Evolutionary conservation across 139 green algal species (phyloP), one percentile per base, ranked within the genome.

Genomic region (Gonium pectorale): DNA sequence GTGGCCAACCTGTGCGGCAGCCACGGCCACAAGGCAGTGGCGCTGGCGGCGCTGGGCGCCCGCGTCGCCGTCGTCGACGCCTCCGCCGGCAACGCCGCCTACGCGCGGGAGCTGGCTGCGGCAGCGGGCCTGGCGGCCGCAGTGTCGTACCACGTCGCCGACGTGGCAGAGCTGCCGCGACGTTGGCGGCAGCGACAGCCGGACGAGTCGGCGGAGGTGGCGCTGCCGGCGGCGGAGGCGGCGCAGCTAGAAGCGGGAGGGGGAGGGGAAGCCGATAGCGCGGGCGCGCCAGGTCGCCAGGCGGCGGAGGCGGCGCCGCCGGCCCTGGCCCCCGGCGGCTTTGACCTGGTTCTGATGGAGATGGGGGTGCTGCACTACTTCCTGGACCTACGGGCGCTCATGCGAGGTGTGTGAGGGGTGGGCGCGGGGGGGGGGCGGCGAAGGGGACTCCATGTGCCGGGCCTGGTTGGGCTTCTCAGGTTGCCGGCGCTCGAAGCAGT

Each of bases 281-380:
- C 21, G 54, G n/a, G n/a, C n/a, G n/a, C n/a, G n/a, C n/a, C n/a
- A n/a, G n/a, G n/a, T n/a, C n/a, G n/a, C n/a, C n/a, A n/a, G 64
- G 35, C 35, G 37, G 56, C 56, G 24, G 22, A 21, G 40, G n/a
- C 31, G 21, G 21, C 46, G 31, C 38, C 26, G 6, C 26, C 54
- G 33, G 27, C 5, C 26, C 73, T 81, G 2, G 26, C 21, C 27
- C 26, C 38, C 35, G 54, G 38, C 33, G 13, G 44, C 38, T 81
- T 70, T 27, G 60, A 87, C 46, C 24, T 72, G 81, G 81, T 87
- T 60, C 26, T 87, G 60, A 64, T 87, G 81, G 81, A 87, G 81
- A 67, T 80, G 81, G 81, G 81, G 2, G 77, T 92, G 31, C 85
- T 89, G 67, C 89, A 92, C 74, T 92, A 92, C 82, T 92, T 92